These are phyloP conservation scores for Curvularia lunata DNA, from an alignment of 2,329 filamentous ascomycete genomes.

Conservation along the genomic window DNA sequence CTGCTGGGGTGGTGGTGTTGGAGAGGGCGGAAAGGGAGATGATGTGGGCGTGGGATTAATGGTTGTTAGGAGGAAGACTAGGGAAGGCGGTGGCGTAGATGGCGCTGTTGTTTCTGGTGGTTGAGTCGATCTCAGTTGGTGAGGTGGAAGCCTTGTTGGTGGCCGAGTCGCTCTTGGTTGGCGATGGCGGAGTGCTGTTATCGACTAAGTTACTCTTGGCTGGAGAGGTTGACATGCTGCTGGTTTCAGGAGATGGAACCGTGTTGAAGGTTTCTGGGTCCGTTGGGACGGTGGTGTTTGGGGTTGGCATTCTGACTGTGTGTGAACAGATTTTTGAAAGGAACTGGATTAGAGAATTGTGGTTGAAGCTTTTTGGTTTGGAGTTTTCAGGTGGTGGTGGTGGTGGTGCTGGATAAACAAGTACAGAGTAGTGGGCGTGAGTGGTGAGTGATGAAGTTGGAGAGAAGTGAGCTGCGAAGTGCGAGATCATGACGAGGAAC, in stretches of 20 bases:
- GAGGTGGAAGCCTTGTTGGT: not conserved
- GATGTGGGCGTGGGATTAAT: constrained; percentile 10
- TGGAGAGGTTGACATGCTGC: not conserved
- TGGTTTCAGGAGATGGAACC: not conserved
- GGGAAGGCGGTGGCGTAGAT: constrained; percentile 14
- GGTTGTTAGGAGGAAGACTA: constrained; percentile 8
- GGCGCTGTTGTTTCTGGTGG: not conserved
- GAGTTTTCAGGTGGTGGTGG: too few species aligned
- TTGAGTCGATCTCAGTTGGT: not conserved
- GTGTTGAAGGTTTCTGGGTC: not conserved
- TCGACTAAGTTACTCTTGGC: not conserved
- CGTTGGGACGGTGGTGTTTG: not conserved
- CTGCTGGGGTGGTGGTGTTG: not conserved
- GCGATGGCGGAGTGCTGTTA: not conserved
- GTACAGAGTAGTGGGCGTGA: not conserved
- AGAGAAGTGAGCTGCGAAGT: not conserved
- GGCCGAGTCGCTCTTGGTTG: not conserved
- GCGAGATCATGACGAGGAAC: not conserved
- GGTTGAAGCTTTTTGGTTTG: not conserved
- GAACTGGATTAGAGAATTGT: not conserved
- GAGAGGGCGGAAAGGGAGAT: constrained; percentile 6
- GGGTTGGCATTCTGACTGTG: not conserved
- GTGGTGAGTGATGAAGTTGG: not conserved
- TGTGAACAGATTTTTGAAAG: not conserved
- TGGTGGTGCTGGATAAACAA: not conserved